Conservation (phyloP, 2,329 filamentous ascomycete genomes). For the Scytalidium lignicola region DNA sequence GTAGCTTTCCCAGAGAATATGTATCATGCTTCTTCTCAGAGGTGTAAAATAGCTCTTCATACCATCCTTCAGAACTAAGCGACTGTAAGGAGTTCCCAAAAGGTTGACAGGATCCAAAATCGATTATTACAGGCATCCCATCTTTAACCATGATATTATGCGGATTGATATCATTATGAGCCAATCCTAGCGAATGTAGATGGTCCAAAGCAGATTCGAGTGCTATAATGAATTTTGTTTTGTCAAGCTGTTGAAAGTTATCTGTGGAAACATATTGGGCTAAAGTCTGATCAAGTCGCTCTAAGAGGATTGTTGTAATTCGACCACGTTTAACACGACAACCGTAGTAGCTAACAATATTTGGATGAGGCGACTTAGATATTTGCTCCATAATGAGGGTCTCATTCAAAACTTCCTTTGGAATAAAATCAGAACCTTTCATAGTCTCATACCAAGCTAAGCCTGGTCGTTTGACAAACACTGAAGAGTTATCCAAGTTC, state of each 20-base stretch:
- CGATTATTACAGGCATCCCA: constrained; percentile 20
- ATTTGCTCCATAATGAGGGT: constrained; percentile 2
- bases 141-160: constrained; percentile 27
- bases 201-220: constrained; percentile 24
- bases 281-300: constrained; percentile 18
- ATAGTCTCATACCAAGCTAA: constrained; percentile 7
- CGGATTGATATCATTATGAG: constrained; percentile 28
- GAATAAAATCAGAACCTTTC: constrained; percentile 1
- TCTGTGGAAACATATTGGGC: constrained; percentile 21
- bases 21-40: neutral
- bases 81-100: neutral
- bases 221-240: constrained; percentile 10
- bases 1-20: neutral
- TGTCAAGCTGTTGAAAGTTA: constrained; percentile 14
- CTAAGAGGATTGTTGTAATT: constrained; percentile 24
- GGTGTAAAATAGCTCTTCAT: neutral
- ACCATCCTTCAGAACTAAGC: neutral
- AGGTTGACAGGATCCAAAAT: constrained; percentile 27
- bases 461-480: constrained; percentile 8
- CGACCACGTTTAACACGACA: constrained; percentile 11
- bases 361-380: constrained; percentile 19
- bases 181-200: constrained; percentile 24
- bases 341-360: constrained; percentile 22
- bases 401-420: constrained; percentile 8
- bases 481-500: constrained; percentile 1